phyloP scores from a whole-genome alignment of 345 rosid genomes.

The Pistacia atlantica region DNA sequence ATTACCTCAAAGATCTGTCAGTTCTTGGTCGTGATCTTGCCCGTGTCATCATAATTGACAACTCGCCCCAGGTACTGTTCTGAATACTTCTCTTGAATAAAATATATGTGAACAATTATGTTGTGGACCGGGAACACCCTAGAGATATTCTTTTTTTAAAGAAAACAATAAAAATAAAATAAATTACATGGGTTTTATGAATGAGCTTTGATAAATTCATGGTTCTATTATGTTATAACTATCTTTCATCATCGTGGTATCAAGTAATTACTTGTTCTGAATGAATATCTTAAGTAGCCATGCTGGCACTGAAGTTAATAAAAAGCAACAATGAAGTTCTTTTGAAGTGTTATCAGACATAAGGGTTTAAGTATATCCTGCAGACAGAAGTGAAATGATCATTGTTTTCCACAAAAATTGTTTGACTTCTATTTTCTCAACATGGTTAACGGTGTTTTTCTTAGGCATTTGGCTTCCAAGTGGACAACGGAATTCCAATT shows the following conservation, averaged over 20 bases:
- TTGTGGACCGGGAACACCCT: neutral
- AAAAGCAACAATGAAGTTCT: neutral
- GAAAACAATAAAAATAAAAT: neutral
- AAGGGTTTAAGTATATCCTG: neutral
- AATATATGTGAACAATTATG: neutral
- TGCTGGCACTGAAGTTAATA: neutral
- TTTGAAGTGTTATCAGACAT: neutral
- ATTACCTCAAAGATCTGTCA: slow-evolving; percentile 91
- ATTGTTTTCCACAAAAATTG: neutral
- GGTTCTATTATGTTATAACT: neutral
- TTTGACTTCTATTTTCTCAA: neutral
- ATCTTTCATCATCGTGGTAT: neutral
- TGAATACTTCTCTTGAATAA: neutral
- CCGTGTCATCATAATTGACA: slow-evolving; percentile 82
- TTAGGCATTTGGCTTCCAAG: slow-evolving; percentile 98
- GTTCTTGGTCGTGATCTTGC: slow-evolving; percentile 95
- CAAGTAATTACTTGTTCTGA: neutral
- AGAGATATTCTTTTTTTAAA: neutral
- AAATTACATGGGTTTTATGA: neutral
- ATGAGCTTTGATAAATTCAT: neutral
- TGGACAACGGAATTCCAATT: slow-evolving; percentile 96
- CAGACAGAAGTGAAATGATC: no score
- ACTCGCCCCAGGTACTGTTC: slow-evolving; percentile 91
- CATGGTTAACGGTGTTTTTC: slow-evolving; percentile 12
- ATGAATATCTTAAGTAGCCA: no score